A percentile compares a stretch with the other conserved stretches of the same genome.
Conservation (phyloP, 768 basidiomycete genomes). For the Mycena floridula region DNA sequence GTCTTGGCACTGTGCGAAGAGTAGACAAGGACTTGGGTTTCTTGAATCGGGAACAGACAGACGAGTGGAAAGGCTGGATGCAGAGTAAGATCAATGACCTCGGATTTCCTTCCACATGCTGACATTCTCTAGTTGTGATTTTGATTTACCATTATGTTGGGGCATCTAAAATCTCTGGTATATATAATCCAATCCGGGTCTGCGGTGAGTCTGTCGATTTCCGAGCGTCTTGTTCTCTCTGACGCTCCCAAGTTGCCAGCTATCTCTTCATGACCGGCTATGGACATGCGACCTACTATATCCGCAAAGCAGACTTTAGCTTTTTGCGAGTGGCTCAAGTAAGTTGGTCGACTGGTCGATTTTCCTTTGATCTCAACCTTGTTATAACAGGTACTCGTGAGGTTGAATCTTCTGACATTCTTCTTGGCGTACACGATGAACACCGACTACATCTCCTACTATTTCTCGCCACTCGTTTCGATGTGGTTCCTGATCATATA, state of each 20-base stretch:
- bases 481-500: constrained; percentile 90
- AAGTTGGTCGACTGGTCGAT: constrained; percentile 13
- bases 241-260: constrained; percentile 82
- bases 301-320: constrained; percentile 85
- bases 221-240: no score
- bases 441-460: constrained; percentile 87
- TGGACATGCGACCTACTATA: constrained; percentile 82
- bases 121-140: constrained; percentile 56
- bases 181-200: constrained; percentile 87
- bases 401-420: constrained; percentile 80
- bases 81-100: constrained; percentile 58
- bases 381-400: constrained; percentile 70
- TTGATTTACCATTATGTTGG: constrained; percentile 91
- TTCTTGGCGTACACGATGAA: constrained; percentile 86
- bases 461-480: constrained; percentile 86
- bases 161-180: constrained; percentile 87
- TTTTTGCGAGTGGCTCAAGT: constrained; percentile 72
- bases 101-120: constrained; percentile 2
- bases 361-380: constrained; percentile 4
- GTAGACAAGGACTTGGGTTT: constrained; percentile 83
- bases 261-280: constrained; percentile 95
- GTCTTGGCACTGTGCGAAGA: constrained; percentile 59
- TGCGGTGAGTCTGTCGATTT: no score
- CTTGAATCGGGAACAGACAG: constrained; percentile 87
- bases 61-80: constrained; percentile 99